Evolutionary conservation across 2,329 filamentous ascomycete species (phyloP).

Genomic region (Penicillium sp.): DNA sequence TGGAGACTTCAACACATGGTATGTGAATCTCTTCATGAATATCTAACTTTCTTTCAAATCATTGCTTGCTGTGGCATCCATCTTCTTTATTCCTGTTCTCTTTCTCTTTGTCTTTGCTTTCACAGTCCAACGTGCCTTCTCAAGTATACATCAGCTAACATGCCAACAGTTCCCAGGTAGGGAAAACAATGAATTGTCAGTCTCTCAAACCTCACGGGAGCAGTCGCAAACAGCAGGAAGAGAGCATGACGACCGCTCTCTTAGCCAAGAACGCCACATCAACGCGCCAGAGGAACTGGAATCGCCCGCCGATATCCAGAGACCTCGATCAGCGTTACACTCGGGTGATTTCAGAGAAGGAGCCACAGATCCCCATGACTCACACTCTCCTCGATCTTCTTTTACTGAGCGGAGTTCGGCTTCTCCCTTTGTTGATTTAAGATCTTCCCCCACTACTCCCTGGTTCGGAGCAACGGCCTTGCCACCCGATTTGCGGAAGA

Average conservation of each 20-base stretch:
- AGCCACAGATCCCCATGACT: constrained; percentile 16
- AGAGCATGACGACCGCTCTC: constrained; percentile 13
- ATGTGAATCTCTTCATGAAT: constrained; percentile 22
- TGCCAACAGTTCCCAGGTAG: constrained; percentile 7
- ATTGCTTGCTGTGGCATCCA: neutral
- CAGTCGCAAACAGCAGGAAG: constrained; percentile 18
- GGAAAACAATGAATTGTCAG: constrained; percentile 3
- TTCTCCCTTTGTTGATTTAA: constrained; percentile 21
- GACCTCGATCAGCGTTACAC: constrained; percentile 72
- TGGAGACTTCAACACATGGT: constrained; percentile 68
- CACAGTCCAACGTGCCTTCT: neutral
- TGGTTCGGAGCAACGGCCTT: constrained; percentile 48
- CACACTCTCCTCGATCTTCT: constrained; percentile 24
- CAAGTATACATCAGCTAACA: constrained; percentile 7
- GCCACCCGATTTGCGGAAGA: constrained; percentile 9
- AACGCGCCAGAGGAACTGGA: constrained; percentile 47
- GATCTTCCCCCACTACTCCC: constrained; percentile 56
- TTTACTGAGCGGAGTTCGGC: constrained; percentile 17
- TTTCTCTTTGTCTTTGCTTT: neutral
- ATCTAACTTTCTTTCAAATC: neutral
- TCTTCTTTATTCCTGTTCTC: neutral
- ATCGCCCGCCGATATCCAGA: constrained; percentile 67
- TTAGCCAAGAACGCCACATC: constrained; percentile 26
- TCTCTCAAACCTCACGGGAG: constrained; percentile 28
- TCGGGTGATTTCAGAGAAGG: constrained; percentile 61